Base-by-base conservation (phyloP, 2,329 filamentous ascomycete species). In the Phyllosticta citriasiana region DNA sequence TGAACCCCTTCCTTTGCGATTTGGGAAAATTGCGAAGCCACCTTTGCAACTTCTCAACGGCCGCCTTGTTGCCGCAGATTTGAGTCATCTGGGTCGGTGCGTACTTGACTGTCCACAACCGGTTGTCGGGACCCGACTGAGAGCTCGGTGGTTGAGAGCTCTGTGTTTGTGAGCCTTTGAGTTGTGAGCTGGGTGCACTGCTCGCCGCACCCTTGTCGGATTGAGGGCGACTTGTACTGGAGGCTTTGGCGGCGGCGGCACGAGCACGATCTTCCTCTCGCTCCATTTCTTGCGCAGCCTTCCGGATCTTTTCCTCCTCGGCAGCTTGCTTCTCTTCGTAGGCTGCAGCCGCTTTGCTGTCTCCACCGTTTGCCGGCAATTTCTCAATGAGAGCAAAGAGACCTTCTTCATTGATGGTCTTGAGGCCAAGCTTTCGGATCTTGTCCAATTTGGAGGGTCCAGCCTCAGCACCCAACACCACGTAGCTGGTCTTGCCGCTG, bases 391-490 rank as follows among this genome's bases (percentile, higher is more conserved):
- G 81, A 63, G 89, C 87, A 66, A 96, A 96, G 2, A 99, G 77
- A 0, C 94, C 95, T 66, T 95, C 84, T 72, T 99, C 95, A 67
- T 97, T 88, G 69, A 99, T 97, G 0, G 92, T 95, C 73, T 91
- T 97, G 72, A 97, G 84, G 0, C 84, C 84, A 67, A 88, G 78
- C 22, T 90, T 82, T 61, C 83, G 81, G 66, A 99, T 97, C 66
- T 92, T 97, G 66, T 87, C 80, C 51, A 99, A 80, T 72, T 99
- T 99, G 74, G 88, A 95, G 0, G 94, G 94, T 0, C 94, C 94
- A 25, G 95, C 94, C 72, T 97, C 94, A 26, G 82, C 83, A 53
- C 94, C 94, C 2, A 99, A 82, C 16, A 99, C 89, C 54, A 99
- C 91, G 70, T 91, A 99, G 69, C 83, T 94, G 0, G 95, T 99